Conservation (phyloP, 108 stramenopile species). For the Nitzschia sp. region DNA sequence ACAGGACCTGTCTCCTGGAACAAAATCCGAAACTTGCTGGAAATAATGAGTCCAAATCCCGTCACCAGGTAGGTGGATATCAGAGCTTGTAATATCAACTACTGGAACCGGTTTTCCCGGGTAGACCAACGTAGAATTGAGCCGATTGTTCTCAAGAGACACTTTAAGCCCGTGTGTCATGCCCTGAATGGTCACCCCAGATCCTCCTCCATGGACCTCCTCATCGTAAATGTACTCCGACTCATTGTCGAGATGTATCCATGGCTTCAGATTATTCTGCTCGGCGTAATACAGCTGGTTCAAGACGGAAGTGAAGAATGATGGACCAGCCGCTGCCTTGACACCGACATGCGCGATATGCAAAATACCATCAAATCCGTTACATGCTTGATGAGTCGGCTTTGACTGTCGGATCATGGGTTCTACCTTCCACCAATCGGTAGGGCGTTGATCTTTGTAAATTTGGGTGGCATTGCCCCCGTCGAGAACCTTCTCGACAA, state of each 20-base stretch:
- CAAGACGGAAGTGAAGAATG: slow-evolving; percentile 37
- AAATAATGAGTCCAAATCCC: slow-evolving; percentile 48
- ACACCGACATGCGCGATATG: slow-evolving; percentile 23
- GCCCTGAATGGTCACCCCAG: not conserved
- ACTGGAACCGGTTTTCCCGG: not conserved
- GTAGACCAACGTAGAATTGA: slow-evolving; percentile 2
- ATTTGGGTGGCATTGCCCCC: slow-evolving; percentile 32
- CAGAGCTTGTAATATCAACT: not conserved
- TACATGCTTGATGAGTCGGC: slow-evolving; percentile 16
- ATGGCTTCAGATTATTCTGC: slow-evolving; percentile 35
- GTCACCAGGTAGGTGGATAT: slow-evolving; percentile 14
- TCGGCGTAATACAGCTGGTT: slow-evolving; percentile 46
- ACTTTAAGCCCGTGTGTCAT: not conserved
- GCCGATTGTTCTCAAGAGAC: not conserved
- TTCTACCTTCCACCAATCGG: slow-evolving; percentile 43
- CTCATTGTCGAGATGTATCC: slow-evolving; percentile 31
- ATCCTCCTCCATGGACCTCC: slow-evolving; percentile 20
- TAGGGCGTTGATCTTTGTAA: slow-evolving; percentile 5
- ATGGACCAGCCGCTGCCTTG: slow-evolving; percentile 12
- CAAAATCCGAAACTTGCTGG: slow-evolving; percentile 31
- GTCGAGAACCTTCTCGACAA: slow-evolving; percentile 33
- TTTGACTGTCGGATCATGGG: not conserved
- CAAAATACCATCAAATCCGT: slow-evolving; percentile 31
- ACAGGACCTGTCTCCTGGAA: slow-evolving; percentile 34
- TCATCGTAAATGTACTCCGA: slow-evolving; percentile 35